A percentile compares a stretch with the other conserved stretches of the same genome.
phyloP scores from a whole-genome alignment of 805 yeast genomes.

The Sugiyamaella smithiae region DNA sequence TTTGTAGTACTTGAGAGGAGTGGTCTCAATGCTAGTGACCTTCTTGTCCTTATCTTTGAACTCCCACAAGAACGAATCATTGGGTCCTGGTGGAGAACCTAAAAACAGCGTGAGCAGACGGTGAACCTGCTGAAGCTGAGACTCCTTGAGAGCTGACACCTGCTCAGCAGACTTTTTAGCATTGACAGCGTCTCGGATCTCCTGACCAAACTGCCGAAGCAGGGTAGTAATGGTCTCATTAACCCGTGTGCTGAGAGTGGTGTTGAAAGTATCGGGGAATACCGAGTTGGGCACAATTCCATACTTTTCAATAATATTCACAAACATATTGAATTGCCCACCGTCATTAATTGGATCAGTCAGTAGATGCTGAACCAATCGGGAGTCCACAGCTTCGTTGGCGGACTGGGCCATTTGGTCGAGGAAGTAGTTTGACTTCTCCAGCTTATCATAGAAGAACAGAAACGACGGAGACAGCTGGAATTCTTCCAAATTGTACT shows the following conservation, averaged over 20 bases:
- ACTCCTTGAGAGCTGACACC: constrained; percentile 36
- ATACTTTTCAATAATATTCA: constrained; percentile 72
- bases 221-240: constrained; percentile 64
- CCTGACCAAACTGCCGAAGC: constrained; percentile 74
- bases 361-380: constrained; percentile 65
- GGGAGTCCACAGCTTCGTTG: constrained; percentile 62
- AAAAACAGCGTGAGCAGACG: constrained; percentile 63
- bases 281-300: constrained; percentile 74
- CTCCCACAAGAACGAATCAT: constrained; percentile 69
- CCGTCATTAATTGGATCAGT: constrained; percentile 74
- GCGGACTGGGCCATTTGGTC: constrained; percentile 73
- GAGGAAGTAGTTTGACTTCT: constrained; percentile 75
- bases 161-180: constrained; percentile 41
- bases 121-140: constrained; percentile 60
- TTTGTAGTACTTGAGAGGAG: constrained; percentile 64
- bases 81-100: constrained; percentile 77
- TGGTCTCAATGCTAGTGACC: constrained; percentile 47
- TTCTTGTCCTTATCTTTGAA: constrained; percentile 68
- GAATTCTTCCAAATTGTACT: constrained; percentile 61
- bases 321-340: constrained; percentile 84
- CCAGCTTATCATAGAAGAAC: constrained; percentile 83
- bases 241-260: constrained; percentile 50
- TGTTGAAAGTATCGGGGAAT: constrained; percentile 65
- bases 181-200: constrained; percentile 51
- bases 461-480: constrained; percentile 76